A percentile compares a stretch with the other conserved stretches of the same genome.
Evolutionary conservation across 306 rosid species (phyloP).

Genomic region (Pyrus betulifolia): DNA sequence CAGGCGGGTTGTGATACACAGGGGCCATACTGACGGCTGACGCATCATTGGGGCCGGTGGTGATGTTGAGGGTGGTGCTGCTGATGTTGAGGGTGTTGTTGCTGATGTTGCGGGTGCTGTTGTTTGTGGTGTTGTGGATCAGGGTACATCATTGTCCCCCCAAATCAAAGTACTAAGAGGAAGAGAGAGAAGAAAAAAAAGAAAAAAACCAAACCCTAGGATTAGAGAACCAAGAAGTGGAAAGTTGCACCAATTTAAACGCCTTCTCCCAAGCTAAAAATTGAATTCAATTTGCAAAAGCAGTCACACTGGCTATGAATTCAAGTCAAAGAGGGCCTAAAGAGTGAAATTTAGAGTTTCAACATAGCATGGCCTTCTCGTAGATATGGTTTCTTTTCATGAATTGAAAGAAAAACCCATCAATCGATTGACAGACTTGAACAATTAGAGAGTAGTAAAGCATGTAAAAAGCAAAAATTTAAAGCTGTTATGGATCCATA

Average conservation of each 20-base stretch:
- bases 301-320: not conserved
- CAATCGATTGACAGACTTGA: too few species aligned
- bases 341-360: not conserved
- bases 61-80: slow-evolving; percentile 31
- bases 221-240: not conserved
- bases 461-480: too few species aligned
- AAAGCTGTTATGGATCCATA: too few species aligned
- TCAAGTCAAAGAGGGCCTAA: too few species aligned
- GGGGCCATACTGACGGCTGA: too few species aligned
- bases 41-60: too few species aligned
- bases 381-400: too few species aligned
- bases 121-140: slow-evolving; percentile 49
- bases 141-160: slow-evolving; percentile 49
- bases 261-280: not conserved
- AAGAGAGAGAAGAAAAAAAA: too few species aligned
- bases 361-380: too few species aligned
- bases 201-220: not conserved
- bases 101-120: slow-evolving; percentile 26
- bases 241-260: not conserved
- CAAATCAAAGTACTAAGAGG: not conserved
- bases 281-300: not conserved
- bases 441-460: too few species aligned
- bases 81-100: slow-evolving; percentile 29
- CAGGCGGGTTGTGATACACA: too few species aligned
- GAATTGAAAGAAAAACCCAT: too few species aligned